Evolutionary conservation across 2,329 filamentous ascomycete genomes (phyloP).

Genomic region (Rachicladosporium sp.): DNA sequence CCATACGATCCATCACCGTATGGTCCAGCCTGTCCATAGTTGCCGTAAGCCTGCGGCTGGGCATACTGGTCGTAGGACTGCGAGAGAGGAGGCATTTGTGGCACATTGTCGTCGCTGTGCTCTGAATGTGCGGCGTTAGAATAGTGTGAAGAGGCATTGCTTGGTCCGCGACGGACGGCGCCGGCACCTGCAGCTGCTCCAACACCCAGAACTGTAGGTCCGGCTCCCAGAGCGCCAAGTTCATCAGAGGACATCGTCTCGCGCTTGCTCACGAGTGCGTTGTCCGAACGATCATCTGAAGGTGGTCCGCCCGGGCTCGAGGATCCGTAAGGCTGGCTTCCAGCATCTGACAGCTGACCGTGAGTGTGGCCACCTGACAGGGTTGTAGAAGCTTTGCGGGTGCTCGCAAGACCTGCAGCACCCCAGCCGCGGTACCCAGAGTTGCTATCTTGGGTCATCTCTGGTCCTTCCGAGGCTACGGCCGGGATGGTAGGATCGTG

Average conservation of each 20-base stretch:
- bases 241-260: constrained; percentile 60
- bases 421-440: constrained; percentile 93
- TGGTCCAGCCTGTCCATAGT: constrained; percentile 43
- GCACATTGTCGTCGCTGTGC: constrained; percentile 23
- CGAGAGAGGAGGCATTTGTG: not conserved
- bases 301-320: constrained; percentile 35
- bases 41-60: constrained; percentile 17
- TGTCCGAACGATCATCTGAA: constrained; percentile 43
- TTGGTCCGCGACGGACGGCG: constrained; percentile 77
- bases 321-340: constrained; percentile 43
- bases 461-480: constrained; percentile 38
- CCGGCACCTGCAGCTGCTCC: constrained; percentile 39
- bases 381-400: constrained; percentile 76
- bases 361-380: constrained; percentile 56
- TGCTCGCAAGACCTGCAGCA: constrained; percentile 48
- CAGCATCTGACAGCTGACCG: constrained; percentile 53
- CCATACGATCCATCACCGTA: constrained; percentile 45
- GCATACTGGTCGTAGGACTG: too few relatives aligned
- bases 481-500: constrained; percentile 69
- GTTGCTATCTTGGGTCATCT: constrained; percentile 66
- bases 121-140: constrained; percentile 68
- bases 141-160: constrained; percentile 93
- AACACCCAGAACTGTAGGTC: constrained; percentile 43
- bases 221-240: constrained; percentile 63
- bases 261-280: constrained; percentile 37